Evolutionary conservation across 192 early-diverging fungal species (phyloP), one percentile per base, ranked within the genome.

Genomic region (Coemansia sp.): DNA sequence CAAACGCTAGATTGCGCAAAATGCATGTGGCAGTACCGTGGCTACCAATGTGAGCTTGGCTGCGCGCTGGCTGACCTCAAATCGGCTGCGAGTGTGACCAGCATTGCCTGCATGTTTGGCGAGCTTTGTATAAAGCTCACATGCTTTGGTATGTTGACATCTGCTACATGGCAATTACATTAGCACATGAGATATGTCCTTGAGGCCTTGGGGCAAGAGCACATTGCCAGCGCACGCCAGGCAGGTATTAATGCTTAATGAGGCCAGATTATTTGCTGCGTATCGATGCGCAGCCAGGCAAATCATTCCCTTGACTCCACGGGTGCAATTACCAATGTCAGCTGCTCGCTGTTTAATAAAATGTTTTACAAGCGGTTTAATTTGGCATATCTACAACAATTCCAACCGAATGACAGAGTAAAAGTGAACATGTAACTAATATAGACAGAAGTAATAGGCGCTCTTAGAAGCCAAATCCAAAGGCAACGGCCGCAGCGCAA

Each of bases 391-490:
- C 8, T 4, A 53, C 17, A 64, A 20, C 5, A 2, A 35, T n/a
- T 12, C 11, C 15, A 36, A 19, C 39, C 46, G 35, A 64, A 7
- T 6, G n/a, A 35, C 27, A 42, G 39, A 20, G 39, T 19, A 6
- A 0, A 54, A 54, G 8, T 6, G 3, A 35, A 46, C 54, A 29
- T 41, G 25, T 29, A 43, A 10, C 14, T 36, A 38, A 29, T 27
- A 11, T 22, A 46, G 14, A 37, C 2, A 29, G 2, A 38, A 6
- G n/a, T n/a, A n/a, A n/a, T n/a, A n/a, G n/a, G n/a, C n/a, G n/a
- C n/a, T n/a, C 7, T 41, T 71, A 74, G 22, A 71, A 35, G 17
- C 61, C 38, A 20, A 57, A 41, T 41, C 77, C 68, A 61, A 80
- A 47, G 9, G 68, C 58, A 36, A 71, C 22, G 12, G 51, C 38